Evolutionary conservation across 805 yeast genomes (phyloP), one percentile per base, ranked within the genome.

Genomic region (Zygosaccharomyces kombuchaensis): DNA sequence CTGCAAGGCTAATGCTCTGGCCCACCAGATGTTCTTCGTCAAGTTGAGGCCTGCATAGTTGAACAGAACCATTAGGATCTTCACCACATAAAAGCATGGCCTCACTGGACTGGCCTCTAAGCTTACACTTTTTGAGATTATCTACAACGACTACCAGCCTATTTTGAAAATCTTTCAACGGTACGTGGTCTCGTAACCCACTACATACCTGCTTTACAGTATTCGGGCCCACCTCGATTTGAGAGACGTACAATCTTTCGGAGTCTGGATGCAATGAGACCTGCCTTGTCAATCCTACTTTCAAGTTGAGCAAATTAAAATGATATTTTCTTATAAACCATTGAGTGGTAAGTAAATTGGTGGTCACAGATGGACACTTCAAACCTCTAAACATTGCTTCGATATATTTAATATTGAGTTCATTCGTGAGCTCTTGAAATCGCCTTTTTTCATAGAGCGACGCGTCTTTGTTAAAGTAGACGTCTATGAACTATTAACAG

Each of bases 61-160:
- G 45, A 3, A 58, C 57, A 25, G 30, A 25, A 13, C 52, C 62
- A 6, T 38, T 51, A 0, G 43, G 29, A 10, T 48, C 60, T 26
- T 67, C 76, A 1, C 85, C 81, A n/a, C 87, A 86, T 16, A 82
- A 56, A 1, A 82, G 55, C 87, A 82, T 82, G 0, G 84, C 86
- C 51, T 80, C 78, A 1, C 85, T 80, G 34, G 56, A 59, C 16
- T 76, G 72, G 1, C 87, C 87, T 50, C 87, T 66, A 76, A 82
- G 75, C 57, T 80, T 80, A 9, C 80, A 71, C 2, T 81, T 75
- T 53, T 81, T 82, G 60, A 82, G 61, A 54, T 82, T 82, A 5
- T 75, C 71, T 16, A 81, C 68, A 2, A 82, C 66, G 0, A 81
- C 80, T 2, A 81, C 82, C 19, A 65, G 55, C 4, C 67, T 61